Percentiles rank a stretch among this genome's conserved stretches.
Conservation (phyloP, 2,329 filamentous ascomycete genomes). For the Fusarium sp. region DNA sequence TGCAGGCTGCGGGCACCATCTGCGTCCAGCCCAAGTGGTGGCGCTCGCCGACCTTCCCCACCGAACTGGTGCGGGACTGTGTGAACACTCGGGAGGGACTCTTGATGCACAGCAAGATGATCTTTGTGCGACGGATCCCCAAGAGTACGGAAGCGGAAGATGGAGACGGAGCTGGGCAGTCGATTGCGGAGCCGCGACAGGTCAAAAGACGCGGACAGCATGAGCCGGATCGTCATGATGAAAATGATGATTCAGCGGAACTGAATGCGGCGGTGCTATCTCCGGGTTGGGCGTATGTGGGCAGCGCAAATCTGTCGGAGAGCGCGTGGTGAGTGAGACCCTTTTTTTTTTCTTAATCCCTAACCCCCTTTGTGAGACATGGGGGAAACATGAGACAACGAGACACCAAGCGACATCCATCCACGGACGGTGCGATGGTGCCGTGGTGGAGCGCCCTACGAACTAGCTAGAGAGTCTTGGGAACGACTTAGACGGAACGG, state of each 20-base stretch:
- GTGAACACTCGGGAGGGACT: slow-evolving; percentile 77
- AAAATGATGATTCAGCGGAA: slow-evolving; percentile 17
- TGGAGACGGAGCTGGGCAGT: slow-evolving; percentile 1
- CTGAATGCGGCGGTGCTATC: slow-evolving; percentile 38
- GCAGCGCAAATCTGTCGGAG: slow-evolving; percentile 92
- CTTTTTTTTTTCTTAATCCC: slow-evolving; percentile 6
- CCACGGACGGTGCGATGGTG: slow-evolving; percentile 36
- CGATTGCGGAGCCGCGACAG: slow-evolving; percentile 24
- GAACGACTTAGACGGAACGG: slow-evolving; percentile 32
- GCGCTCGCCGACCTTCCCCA: slow-evolving; percentile 76
- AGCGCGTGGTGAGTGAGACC: slow-evolving; percentile 79
- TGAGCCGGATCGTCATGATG: slow-evolving; percentile 6
- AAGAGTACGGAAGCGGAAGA: background rate
- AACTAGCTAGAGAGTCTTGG: slow-evolving; percentile 32
- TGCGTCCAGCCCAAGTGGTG: slow-evolving; percentile 82
- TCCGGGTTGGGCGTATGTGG: slow-evolving; percentile 83
- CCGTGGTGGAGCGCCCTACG: slow-evolving; percentile 25
- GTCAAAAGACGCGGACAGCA: background rate
- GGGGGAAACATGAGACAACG: slow-evolving; percentile 38
- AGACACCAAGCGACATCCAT: slow-evolving; percentile 34
- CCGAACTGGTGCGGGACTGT: slow-evolving; percentile 78
- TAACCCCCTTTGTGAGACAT: slow-evolving; percentile 37
- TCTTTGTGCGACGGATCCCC: slow-evolving; percentile 58
- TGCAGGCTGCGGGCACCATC: slow-evolving; percentile 83
- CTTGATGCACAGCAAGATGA: slow-evolving; percentile 89